Percentiles rank a stretch among this genome's conserved stretches.
phyloP scores from a whole-genome alignment of 2,329 filamentous ascomycete genomes.

The Claviceps sorghi region DNA sequence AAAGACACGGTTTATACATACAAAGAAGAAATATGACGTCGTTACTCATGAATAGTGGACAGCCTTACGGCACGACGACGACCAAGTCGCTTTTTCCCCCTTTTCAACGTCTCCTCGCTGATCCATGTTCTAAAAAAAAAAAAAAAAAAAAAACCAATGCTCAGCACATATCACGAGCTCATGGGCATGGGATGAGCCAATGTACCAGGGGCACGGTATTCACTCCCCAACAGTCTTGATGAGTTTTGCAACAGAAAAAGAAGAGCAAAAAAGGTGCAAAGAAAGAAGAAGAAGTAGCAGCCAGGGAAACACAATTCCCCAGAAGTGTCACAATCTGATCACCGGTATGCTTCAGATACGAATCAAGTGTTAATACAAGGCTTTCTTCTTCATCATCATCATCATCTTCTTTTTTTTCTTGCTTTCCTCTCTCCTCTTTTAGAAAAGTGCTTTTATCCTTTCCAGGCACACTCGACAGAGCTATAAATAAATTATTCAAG shows the following conservation, averaged over 20 bases:
- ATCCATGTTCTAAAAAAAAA: slow-evolving; percentile 5
- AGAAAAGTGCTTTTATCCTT: no score
- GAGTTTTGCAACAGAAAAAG: slow-evolving; percentile 11
- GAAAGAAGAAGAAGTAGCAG: not conserved
- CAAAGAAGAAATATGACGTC: not conserved
- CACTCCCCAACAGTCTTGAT: slow-evolving; percentile 33
- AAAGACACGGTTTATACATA: no score
- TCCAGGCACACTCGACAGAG: no score
- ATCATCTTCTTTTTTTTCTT: no score
- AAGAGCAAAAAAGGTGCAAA: no score
- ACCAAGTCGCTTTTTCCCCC: slow-evolving; percentile 24
- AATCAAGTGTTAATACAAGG: no score
- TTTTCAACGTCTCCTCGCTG: slow-evolving; percentile 21
- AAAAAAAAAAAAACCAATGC: not conserved
- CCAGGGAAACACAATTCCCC: no score
- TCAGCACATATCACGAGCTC: slow-evolving; percentile 34
- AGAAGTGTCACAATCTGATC: no score
- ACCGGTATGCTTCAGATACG: no score
- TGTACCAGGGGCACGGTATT: slow-evolving; percentile 32
- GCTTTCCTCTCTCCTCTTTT: no score
- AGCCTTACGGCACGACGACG: slow-evolving; percentile 21
- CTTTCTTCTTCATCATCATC: no score
- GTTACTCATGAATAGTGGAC: not conserved
- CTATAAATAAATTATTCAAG: no score
- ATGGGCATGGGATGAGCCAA: slow-evolving; percentile 28